phyloP scores from a whole-genome alignment of 2,329 filamentous ascomycete genomes.

The Scedosporium minutisporum region DNA sequence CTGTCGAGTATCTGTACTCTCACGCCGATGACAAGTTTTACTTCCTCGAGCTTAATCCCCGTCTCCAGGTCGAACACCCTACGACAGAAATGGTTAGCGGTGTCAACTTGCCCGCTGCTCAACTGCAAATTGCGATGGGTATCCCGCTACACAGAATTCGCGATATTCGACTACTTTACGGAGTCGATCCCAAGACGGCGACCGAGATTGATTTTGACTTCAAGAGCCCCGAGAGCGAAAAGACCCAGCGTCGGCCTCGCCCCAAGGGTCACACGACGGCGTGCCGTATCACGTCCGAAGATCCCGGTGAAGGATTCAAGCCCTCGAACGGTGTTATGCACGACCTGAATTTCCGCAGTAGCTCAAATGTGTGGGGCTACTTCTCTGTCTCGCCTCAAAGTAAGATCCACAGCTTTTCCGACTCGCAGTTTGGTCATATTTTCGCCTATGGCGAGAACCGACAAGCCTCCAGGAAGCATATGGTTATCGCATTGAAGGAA shows the following conservation, averaged over 20 bases:
- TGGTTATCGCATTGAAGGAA: constrained; percentile 97
- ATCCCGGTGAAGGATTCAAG: constrained; percentile 98
- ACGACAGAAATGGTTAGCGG: constrained; percentile 99
- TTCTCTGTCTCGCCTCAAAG: constrained; percentile 96
- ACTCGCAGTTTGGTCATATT: constrained; percentile 98
- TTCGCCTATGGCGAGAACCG: constrained; percentile 98
- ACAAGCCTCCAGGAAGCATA: constrained; percentile 92
- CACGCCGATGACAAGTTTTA: constrained; percentile 98
- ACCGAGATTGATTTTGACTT: constrained; percentile 96
- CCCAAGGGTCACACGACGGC: constrained; percentile 97
- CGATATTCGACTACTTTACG: constrained; percentile 93
- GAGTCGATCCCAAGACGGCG: constrained; percentile 78
- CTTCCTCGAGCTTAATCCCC: constrained; percentile 96
- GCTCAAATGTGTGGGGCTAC: constrained; percentile 99
- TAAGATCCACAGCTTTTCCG: constrained; percentile 98
- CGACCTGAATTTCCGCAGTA: constrained; percentile 97
- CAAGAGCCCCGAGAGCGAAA: constrained; percentile 70
- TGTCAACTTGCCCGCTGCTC: constrained; percentile 91
- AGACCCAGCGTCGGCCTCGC: constrained; percentile 78
- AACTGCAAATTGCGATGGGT: constrained; percentile 99
- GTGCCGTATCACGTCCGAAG: constrained; percentile 97
- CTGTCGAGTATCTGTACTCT: constrained; percentile 97
- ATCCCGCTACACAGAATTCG: constrained; percentile 88
- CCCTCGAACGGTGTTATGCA: constrained; percentile 98
- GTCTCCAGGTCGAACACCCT: constrained; percentile 98